These are phyloP conservation scores for Yamadazyma oceani DNA, from an alignment of 1,139 yeast species.

Conservation along the genomic window DNA sequence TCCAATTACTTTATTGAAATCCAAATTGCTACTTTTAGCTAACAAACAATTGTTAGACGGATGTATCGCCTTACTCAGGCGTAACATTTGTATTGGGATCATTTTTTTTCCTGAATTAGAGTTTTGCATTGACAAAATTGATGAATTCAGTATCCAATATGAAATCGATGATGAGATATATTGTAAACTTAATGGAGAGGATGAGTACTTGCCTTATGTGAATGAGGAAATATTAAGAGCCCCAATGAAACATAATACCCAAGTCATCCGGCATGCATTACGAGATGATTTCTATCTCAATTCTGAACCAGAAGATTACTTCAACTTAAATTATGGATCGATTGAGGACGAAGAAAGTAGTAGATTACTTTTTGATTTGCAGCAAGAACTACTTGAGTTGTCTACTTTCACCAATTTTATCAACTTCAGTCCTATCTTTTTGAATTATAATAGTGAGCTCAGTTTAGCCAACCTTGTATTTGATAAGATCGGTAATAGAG, in stretches of 20 bases:
- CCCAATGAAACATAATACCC: conserved; percentile 15
- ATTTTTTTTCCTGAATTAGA: conserved; percentile 56
- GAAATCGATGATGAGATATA: conserved; percentile 32
- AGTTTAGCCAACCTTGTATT: conserved; percentile 56
- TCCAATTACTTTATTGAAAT: conserved; percentile 30
- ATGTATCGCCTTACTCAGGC: conserved; percentile 48
- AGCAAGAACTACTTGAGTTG: conserved; percentile 25
- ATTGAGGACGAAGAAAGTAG: conserved; percentile 14
- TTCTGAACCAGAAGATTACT: conserved; percentile 13
- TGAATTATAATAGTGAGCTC: conserved; percentile 52
- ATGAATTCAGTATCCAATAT: conserved; percentile 29
- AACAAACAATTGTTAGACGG: conserved; percentile 51
- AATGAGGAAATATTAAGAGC: conserved; percentile 11
- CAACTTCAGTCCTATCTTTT: conserved; percentile 51
- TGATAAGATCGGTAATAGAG: conserved; percentile 55
- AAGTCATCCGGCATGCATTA: conserved; percentile 10
- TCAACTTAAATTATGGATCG: conserved; percentile 33
- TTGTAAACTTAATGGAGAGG: conserved; percentile 28
- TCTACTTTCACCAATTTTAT: conserved; percentile 44
- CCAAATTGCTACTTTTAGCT: conserved; percentile 38
- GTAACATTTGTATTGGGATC: conserved; percentile 45
- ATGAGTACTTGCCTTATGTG: conserved; percentile 13
- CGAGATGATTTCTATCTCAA: conserved; percentile 4
- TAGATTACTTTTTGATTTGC: conserved; percentile 11
- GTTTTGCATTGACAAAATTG: conserved; percentile 48